Conservation (phyloP, 2,329 filamentous ascomycete species). For the Cercospora sojina region DNA sequence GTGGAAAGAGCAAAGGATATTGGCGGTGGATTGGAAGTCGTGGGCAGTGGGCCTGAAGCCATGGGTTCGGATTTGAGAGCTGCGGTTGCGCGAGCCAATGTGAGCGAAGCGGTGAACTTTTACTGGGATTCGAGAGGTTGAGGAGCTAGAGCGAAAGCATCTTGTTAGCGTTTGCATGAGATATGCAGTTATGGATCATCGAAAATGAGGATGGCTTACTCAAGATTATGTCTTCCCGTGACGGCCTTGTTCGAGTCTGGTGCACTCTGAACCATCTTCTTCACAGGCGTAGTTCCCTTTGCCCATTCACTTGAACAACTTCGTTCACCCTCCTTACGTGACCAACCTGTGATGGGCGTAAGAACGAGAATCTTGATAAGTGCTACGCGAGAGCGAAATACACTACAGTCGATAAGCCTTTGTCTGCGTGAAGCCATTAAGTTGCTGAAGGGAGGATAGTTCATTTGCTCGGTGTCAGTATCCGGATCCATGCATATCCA, state of each 20-base stretch:
- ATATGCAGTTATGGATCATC: not conserved
- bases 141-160: not conserved
- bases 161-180: not conserved
- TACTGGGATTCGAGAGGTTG: constrained; percentile 35
- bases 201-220: too few species aligned
- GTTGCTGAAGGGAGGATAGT: too few species aligned
- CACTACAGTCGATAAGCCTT: too few species aligned
- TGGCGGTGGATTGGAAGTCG: constrained; percentile 28
- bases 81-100: constrained; percentile 23
- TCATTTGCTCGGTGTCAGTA: too few species aligned
- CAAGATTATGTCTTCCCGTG: too few species aligned
- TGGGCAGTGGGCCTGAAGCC: constrained; percentile 33
- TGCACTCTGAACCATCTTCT: not conserved
- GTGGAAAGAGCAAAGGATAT: constrained; percentile 23
- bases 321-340: not conserved
- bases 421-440: too few species aligned
- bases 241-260: not conserved
- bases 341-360: not conserved
- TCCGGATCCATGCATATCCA: too few species aligned
- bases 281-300: not conserved
- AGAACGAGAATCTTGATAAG: not conserved
- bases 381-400: too few species aligned
- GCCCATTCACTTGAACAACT: not conserved
- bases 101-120: constrained; percentile 20
- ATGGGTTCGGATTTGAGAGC: constrained; percentile 33